Evolutionary conservation across 2,329 filamentous ascomycete genomes (phyloP), one percentile per base, ranked within the genome.

Genomic region (Fusarium piperis): DNA sequence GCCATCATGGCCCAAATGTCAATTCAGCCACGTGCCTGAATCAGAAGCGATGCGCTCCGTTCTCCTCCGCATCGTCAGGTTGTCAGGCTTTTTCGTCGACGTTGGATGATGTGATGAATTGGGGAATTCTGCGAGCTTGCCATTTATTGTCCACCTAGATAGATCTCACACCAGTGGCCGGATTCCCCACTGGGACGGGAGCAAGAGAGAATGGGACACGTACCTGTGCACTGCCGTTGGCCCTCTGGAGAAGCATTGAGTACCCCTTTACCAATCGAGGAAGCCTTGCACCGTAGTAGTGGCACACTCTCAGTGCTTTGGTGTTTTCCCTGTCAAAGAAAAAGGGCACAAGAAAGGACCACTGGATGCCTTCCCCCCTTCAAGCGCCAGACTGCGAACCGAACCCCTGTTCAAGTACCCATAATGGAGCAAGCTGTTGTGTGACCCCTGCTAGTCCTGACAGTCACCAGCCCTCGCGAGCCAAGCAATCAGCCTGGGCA

Each of bases 351-450:
- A 51, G n/a, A 65, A 64, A 52, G 32, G 53, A 23, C 56, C 69
- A 63, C 56, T 18, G 59, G 38, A 72, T 62, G 41, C 39, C 61
- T 72, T 71, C 36, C 20, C 65, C 61, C 65, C 52, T 30, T 48
- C 44, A 51, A 72, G 64, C 56, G 46, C 57, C 59, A 59, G 58
- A 55, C 59, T 67, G 62, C 46, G 30, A 51, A 63, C 44, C 26
- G 30, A 57, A 23, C 64, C 59, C 32, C 12, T 18, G 51, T 23
- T 36, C 52, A 30, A 58, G 36, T 16, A 38, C 16, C 52, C 52
- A 38, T 23, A 26, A 36, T 56, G 52, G 52, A 56, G 52, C 52
- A 18, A 56, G 52, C 33, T 44, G 55, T 11, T 20, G 55, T 23
- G 28, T 26, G 55, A 44, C 55, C 55, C 55, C 55, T 58, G 55